Evolutionary conservation across 768 basidiomycete genomes (phyloP), one percentile per base, ranked within the genome.

Genomic region (Trametes meyenii): DNA sequence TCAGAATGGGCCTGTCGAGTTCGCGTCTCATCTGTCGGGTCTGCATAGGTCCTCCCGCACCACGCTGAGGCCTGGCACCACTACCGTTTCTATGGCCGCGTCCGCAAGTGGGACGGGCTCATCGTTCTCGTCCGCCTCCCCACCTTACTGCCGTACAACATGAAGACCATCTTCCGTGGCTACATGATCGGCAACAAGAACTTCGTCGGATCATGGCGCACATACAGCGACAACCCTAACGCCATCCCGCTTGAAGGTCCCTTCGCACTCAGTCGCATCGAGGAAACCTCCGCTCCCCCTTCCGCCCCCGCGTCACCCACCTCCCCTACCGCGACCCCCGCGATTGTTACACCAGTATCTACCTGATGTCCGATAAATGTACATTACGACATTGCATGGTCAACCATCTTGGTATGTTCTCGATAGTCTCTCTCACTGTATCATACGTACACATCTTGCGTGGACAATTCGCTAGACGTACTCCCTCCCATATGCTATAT

Each of bases 151-250:
- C 61, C 60, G 6, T 52, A 29, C 7, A 55, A 59, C 42, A 65
- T 67, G 52, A 58, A 62, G 24, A 75, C 74, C 67, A 78, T 91
- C 43, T 86, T 91, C 65, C 88, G 85, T 35, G 90, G 90, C 5
- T 92, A 90, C 69, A 63, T 92, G 49, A 80, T 87, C 6, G 88
- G 84, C 0, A 83, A 81, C 10, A 73, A 81, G 59, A 88, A 81
- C 58, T 82, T 91, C 62, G 87, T 89, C 16, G 90, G 90, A 5
- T 86, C 85, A 58, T 91, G 90, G 90, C 78, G 90, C 33, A 72
- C 72, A 48, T 75, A 77, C 66, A 81, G 79, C 40, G 71, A 69
- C 55, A 76, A 69, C 59, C 81, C 83, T 45, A 75, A 78, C 3
- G 70, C 77, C 5, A 67, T 75, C 11, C 85, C 85, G 12, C 84